Percentiles rank a stretch among this genome's conserved stretches.
These are phyloP conservation scores for Tetramitus jugosus DNA, from an alignment of 208 protist species.

Conservation along the genomic window DNA sequence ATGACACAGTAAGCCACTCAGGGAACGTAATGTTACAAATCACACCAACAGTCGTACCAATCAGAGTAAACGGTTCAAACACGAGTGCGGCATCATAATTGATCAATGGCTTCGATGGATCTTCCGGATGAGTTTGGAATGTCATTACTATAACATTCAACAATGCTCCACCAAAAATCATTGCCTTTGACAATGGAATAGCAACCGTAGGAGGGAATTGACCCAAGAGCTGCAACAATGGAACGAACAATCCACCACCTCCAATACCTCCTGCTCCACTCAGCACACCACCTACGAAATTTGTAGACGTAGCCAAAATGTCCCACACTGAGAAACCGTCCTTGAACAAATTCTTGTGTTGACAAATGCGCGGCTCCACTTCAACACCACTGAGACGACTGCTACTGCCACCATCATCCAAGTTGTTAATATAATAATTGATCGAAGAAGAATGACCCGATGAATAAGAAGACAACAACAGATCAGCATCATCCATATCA, in stretches of 20 bases:
- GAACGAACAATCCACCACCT: conserved; percentile 17
- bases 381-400: too few species aligned
- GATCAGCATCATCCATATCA: too few species aligned
- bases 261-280: not conserved
- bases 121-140: not conserved
- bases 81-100: conserved; percentile 14
- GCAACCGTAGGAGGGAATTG: not conserved
- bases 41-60: conserved; percentile 21
- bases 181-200: not conserved
- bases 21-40: conserved; percentile 25
- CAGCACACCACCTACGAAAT: not conserved
- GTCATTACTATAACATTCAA: not conserved
- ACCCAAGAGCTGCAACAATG: not conserved
- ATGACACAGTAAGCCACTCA: conserved; percentile 2
- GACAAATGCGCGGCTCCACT: too few species aligned
- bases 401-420: too few species aligned
- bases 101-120: not conserved
- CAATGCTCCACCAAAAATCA: conserved; percentile 10
- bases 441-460: too few species aligned
- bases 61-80: conserved; percentile 17
- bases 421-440: too few species aligned
- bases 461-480: too few species aligned
- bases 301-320: conserved; percentile 5
- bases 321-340: not conserved
- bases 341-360: conserved; percentile 14